phyloP scores from a whole-genome alignment of 2,329 filamentous ascomycete species.

The Corniculantispora saksenae region DNA sequence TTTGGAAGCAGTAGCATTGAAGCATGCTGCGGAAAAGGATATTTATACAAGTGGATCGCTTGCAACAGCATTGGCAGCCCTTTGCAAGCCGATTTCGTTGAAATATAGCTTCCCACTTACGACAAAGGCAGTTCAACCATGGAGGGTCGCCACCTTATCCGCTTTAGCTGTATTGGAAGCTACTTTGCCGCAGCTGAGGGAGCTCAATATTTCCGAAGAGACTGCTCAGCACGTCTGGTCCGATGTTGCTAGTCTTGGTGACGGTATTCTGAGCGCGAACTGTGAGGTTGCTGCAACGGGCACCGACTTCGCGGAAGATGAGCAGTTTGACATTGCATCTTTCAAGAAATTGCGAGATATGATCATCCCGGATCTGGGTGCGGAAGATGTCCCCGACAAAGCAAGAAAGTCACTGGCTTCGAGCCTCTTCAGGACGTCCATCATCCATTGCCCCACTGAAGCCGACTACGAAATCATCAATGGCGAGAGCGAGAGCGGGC shows the following conservation, averaged over 20 bases:
- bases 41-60: constrained; percentile 72
- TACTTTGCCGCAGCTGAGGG: constrained; percentile 61
- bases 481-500: constrained; percentile 48
- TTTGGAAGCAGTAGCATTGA: constrained; percentile 60
- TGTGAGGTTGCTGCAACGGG: constrained; percentile 48
- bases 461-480: constrained; percentile 57
- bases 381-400: constrained; percentile 62
- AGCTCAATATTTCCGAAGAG: constrained; percentile 45
- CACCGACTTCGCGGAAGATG: constrained; percentile 63
- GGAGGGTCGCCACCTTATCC: constrained; percentile 77
- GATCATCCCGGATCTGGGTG: constrained; percentile 73
- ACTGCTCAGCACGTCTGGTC: constrained; percentile 67
- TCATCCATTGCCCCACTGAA: constrained; percentile 68
- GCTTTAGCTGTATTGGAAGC: constrained; percentile 67
- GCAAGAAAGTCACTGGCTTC: constrained; percentile 70
- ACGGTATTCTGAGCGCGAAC: constrained; percentile 69
- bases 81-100: constrained; percentile 69
- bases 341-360: constrained; percentile 70
- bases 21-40: constrained; percentile 62
- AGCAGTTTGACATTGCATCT: constrained; percentile 77
- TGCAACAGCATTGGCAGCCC: constrained; percentile 62
- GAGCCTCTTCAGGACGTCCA: constrained; percentile 77
- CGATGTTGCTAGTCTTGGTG: constrained; percentile 63
- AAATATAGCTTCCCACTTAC: constrained; percentile 79
- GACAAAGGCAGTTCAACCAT: constrained; percentile 71